phyloP scores from a whole-genome alignment of 2,329 filamentous ascomycete genomes.

The Anthostomella pinea region DNA sequence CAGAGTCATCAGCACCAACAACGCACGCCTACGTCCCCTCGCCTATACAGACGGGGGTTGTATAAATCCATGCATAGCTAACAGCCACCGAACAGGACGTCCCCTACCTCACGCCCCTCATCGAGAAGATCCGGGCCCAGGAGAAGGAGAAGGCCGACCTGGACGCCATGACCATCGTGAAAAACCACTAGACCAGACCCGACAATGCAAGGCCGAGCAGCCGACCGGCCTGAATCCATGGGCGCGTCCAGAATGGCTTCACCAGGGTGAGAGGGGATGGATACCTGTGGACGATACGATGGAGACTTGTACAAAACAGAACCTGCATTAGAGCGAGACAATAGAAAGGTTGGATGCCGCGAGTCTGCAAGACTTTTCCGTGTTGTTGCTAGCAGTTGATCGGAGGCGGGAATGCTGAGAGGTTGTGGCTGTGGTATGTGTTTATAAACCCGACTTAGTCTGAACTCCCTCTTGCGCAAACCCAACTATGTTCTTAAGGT shows the following conservation, averaged over 20 bases:
- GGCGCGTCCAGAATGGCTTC: slow-evolving; percentile 3
- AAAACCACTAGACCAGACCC: slow-evolving; percentile 32
- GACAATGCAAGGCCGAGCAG: background rate
- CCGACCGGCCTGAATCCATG: background rate
- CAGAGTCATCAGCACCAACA: too few relatives aligned
- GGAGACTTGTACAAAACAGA: slow-evolving; percentile 23
- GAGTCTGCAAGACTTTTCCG: slow-evolving; percentile 1
- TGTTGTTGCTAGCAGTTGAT: too few relatives aligned
- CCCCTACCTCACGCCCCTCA: slow-evolving; percentile 53
- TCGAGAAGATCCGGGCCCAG: slow-evolving; percentile 48
- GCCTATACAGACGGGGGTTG: background rate
- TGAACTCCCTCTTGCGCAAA: too few relatives aligned
- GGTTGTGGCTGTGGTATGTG: too few relatives aligned
- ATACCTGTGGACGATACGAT: background rate
- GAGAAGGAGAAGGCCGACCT: slow-evolving; percentile 49
- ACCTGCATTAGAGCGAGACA: slow-evolving; percentile 20
- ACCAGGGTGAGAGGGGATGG: slow-evolving; percentile 1
- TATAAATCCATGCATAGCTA: slow-evolving; percentile 9
- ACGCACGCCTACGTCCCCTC: too few relatives aligned
- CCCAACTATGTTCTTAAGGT: too few relatives aligned
- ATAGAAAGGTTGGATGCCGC: slow-evolving; percentile 18
- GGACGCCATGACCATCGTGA: slow-evolving; percentile 29
- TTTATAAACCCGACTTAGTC: too few relatives aligned
- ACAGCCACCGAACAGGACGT: slow-evolving; percentile 39
- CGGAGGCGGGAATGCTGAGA: too few relatives aligned